phyloP scores from a whole-genome alignment of 805 yeast species.

The Nadsonia fulvescens region DNA sequence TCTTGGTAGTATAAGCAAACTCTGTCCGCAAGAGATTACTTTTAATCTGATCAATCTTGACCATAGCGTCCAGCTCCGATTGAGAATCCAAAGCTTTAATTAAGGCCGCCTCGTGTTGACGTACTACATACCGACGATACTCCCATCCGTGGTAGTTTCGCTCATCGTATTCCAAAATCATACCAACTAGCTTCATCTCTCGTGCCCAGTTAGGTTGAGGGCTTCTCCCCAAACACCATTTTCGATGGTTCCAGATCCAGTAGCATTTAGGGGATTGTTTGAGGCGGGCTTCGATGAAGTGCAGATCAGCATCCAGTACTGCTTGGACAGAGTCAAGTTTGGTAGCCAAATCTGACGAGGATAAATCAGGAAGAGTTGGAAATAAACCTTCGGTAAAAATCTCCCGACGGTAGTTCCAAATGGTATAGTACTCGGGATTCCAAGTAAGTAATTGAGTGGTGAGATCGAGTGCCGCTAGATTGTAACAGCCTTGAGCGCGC shows the following conservation, averaged over 20 bases:
- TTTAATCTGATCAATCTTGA: conserved; percentile 61
- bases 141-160: conserved; percentile 95
- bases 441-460: conserved; percentile 40
- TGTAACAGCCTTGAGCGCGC: conserved; percentile 17
- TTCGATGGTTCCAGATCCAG: conserved; percentile 92
- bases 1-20: conserved; percentile 56
- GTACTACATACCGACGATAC: conserved; percentile 59
- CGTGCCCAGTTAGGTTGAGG: conserved; percentile 41
- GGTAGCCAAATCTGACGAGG: conserved; percentile 1
- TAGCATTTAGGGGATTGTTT: conserved; percentile 70
- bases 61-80: conserved; percentile 42
- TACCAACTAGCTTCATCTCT: conserved; percentile 54
- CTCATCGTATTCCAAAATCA: conserved; percentile 50
- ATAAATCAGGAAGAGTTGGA: conserved; percentile 1
- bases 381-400: conserved; percentile 26
- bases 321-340: conserved; percentile 13
- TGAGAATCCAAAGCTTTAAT: conserved; percentile 14
- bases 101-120: conserved; percentile 12
- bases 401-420: conserved; percentile 82
- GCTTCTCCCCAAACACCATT: conserved; percentile 53
- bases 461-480: conserved; percentile 25
- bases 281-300: conserved; percentile 39
- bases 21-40: conserved; percentile 41
- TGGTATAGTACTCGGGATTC: conserved; percentile 78
- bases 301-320: conserved; percentile 37